Evolutionary conservation across 1,284 basidiomycete species (phyloP), one percentile per base, ranked within the genome.

Genomic region (Puccinia hordei): DNA sequence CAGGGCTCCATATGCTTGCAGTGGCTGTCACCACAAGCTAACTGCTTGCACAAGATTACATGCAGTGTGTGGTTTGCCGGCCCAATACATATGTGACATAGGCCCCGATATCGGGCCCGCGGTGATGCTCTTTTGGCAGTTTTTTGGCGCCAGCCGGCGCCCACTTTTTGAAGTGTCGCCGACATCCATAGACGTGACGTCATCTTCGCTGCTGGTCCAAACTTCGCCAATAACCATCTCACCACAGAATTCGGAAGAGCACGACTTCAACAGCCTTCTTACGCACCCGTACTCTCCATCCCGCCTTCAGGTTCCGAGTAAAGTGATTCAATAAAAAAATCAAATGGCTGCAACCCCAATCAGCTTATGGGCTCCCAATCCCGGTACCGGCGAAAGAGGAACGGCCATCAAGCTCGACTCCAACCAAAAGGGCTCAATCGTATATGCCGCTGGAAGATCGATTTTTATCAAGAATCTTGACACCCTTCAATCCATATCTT

Each of bases 401-500:
- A 80, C 57, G 9, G 68, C 78, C 2, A 55, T 72, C 46, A 73
- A 80, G 46, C 33, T 80, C 10, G 59, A 69, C 30, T 73, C 78
- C 10, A 73, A 80, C 49, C 12, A 57, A 15, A 79, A 79, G 49
- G 69, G 33, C 41, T 73, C 59, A 30, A 73, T 80, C 38, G 59
- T 65, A 1, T 80, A 51, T 46, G 78, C 78, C 22, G 33, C 69
- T 12, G 69, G 71, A 38, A 69, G 71, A 27, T 73, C 69, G 15
- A 57, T 80, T 17, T 80, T 80, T 24, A 80, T 80, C 2, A 80
- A 66, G 41, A 73, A 80, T 38, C 30, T 80, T 19, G 78, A 80
- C 35, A 73, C 38, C 33, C 49, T 87, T 22, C 86, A 88, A 35
- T 89, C 90, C 35, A 88, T 87, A 35, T 88, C 90, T 27, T 93